Base-by-base conservation (phyloP, 2,329 filamentous ascomycete species). In the Cytospora paraplurivora region DNA sequence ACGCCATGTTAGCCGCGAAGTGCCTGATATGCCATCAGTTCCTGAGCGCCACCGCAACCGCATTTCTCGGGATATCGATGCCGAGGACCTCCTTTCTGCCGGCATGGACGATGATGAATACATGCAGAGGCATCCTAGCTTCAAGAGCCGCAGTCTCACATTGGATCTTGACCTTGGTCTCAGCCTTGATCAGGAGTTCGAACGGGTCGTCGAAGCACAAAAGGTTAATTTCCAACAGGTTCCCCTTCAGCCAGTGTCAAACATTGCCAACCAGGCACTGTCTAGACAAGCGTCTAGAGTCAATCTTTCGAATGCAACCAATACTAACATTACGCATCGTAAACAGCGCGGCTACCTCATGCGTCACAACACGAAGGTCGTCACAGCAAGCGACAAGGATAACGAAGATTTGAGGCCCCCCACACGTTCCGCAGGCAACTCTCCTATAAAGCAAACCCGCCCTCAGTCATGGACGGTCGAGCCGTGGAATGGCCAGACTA, bases 311-410 rank as follows among this genome's bases (percentile, higher is more conserved):
- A 59, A 41, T 63, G 56, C 65, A 67, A 67, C 66, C 72, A 66
- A 64, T 68, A 83, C 89, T 92, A 88, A 92, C 83, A 73, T 80
- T 72, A 82, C 76, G 72, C 72, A 78, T 70, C 81, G 77, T 69
- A 83, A 82, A 87, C 90, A 97, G 93, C 93, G 96, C 81, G 95
- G 95, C 62, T 99, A 99, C 73, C 83, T 98, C 53, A 99, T 98
- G 94, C 88, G 95, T 72, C 94, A 99, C 72, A 99, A 98, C 77
- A 98, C 94, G 4, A 98, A 98, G 76, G 85, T 99, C 60, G 92
- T 99, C 57, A 88, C 96, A 56, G 95, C 95, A n/a, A 96, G 89
- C 74, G 89, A 92, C 75, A 89, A 90, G 68, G 82, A 89, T 67
- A 77, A 81, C 37, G 80, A 89, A 74, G 72, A 88, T 76, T 68